Evolutionary conservation across 768 basidiomycete species (phyloP), one percentile per base, ranked within the genome.

Genomic region (Agrocybe chaxingu): DNA sequence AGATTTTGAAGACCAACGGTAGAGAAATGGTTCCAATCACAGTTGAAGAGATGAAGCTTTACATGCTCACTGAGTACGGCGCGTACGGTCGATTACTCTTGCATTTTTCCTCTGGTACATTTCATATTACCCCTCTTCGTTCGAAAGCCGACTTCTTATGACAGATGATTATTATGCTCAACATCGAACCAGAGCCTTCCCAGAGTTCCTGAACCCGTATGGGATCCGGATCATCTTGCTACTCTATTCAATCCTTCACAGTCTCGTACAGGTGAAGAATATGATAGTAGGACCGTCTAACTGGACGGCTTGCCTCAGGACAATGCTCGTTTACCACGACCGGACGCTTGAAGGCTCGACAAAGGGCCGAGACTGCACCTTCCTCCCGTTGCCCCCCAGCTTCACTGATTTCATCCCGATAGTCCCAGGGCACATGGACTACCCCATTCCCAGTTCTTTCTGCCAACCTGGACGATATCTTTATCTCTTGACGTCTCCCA

Each of bases 51-150:
- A 10, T 50, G 29, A 34, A 43, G 33, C 35, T 50, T 2, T 42
- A 29, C 7, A 18, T 50, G 4, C 11, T 44, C 5, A 50, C 48
- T 12, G 16, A 50, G 31, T 50, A 43, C 13, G 48, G 48, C 8
- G 41, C 48, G 7, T 50, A 50, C 29, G 48, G 48, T 3, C 30
- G 41, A 30, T 40, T 29, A 1, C 18, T 50, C 30, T 36, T 50
- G 32, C 48, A 43, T 37, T 50, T 50, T 32, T 37, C 33, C 5
- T 50, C 48, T 12, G 41, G 48, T 43, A 47, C 5, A 24, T 24
- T 24, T 24, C 24, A 24, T 24, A 24, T 24, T 24, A 24, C 24
- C 24, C 24, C 24, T 3, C 24, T 24, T 24, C 24, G 24, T 24
- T 24, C 24, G 24, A 24, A 24, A 24, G 24, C 24, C 5, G 24